Base-by-base conservation (phyloP, 2,329 filamentous ascomycete species). In the Tolypocladium ophioglossoides region DNA sequence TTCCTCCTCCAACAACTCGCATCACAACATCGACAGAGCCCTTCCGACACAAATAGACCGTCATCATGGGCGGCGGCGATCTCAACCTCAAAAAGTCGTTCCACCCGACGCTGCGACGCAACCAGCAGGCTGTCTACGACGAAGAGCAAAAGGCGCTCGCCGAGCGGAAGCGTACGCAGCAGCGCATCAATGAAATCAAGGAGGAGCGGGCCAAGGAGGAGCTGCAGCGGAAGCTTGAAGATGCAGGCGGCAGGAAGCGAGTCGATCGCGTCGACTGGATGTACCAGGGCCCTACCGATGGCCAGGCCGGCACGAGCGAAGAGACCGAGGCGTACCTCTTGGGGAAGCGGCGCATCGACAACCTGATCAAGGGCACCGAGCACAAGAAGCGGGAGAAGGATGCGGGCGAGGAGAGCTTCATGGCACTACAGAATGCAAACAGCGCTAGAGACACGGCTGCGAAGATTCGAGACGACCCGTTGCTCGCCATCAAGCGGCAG, bases 1-100 rank as follows among this genome's bases (percentile, higher is more conserved):
- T 9, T 37, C 30, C 5, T 16, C n/a, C 16, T 11, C 4, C 44
- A 34, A 14, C 40, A 40, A 35, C 50, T 10, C 12, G n/a, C 24
- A 22, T 16, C 24, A 47, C 32, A 18, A 24, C 14, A 10, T 20
- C n/a, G 9, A n/a, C 30, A 32, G 7, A 35, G 39, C 38, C 38
- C 37, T 4, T n/a, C 16, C 18, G 18, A 40, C 50, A 32, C 37
- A 2, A 22, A 14, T 27, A 46, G 7, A 54, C 37, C 66, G 69
- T 63, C 74, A 87, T 73, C 60, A 96, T 95, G 87, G 91, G 91
- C 68, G 89, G 91, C 69, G 91, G 91, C 68, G 91, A 97, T 79
- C 82, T 99, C 66, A 96, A 97, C 67, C 74, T 95, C 64, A 96
- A 96, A 74, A 90, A 91, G 73, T 88, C 89, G 78, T 99, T 92